Evolutionary conservation across 805 yeast genomes (phyloP), one percentile per base, ranked within the genome.

Genomic region (Sporopachydermia lactativora): DNA sequence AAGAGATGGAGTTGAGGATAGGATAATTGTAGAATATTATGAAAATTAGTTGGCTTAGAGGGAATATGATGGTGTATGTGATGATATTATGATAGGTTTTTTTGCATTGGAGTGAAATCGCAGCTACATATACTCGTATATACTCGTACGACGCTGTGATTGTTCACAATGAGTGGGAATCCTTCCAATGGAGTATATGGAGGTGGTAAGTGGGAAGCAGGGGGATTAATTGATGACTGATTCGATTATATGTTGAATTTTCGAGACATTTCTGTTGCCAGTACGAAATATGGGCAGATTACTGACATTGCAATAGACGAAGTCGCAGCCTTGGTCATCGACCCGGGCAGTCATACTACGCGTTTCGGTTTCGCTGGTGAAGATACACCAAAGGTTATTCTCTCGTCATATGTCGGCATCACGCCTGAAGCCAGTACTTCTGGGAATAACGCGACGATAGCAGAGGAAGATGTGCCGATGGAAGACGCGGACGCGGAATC

Each of bases 281-380:
- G n/a, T n/a, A n/a, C n/a, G n/a, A n/a, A n/a, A n/a, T n/a, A n/a
- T n/a, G n/a, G n/a, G n/a, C n/a, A n/a, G n/a, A n/a, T n/a, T n/a
- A n/a, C n/a, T n/a, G n/a, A n/a, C 31, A n/a, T 24, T 16, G 31
- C 41, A 34, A 31, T 43, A 50, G 92, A 89, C 61, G 98, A 89
- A 57, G 79, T 92, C 47, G 76, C 85, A 47, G 95, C 97, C 18
- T 69, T 92, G 2, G 94, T 89, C 24, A 66, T 89, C 17, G 97
- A 92, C 53, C 88, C 95, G 1, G 97, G 97, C 28, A 79, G 95
- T 6, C 75, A 68, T 45, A 64, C 75, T 44, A 85, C 96, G 4
- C 75, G 89, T 41, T 75, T 80, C 15, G 98, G 98, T 1, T 86
- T 74, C 58, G 88, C 96, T 3, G 97, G 97, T 6, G 89, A 85